Percentiles rank a stretch among this genome's conserved stretches.
Evolutionary conservation across 2,329 filamentous ascomycete species (phyloP).

Genomic region (Phialocephala sp.): DNA sequence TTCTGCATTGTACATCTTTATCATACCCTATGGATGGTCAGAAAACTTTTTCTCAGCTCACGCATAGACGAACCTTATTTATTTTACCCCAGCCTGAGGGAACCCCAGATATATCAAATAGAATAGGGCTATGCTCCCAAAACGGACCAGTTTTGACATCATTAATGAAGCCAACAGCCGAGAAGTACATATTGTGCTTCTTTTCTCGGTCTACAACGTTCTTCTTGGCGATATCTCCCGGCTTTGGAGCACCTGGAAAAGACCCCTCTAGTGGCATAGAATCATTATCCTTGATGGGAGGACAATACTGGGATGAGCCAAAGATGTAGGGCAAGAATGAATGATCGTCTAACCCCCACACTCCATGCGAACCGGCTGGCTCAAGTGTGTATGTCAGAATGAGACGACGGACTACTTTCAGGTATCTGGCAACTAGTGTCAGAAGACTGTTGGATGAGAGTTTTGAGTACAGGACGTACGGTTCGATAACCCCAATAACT

Average conservation of each 20-base stretch:
- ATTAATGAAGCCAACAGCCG: slow-evolving; percentile 94
- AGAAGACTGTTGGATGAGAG: slow-evolving; percentile 15
- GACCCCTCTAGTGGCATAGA: slow-evolving; percentile 81
- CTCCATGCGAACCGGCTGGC: slow-evolving; percentile 93
- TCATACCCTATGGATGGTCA: slow-evolving; percentile 73
- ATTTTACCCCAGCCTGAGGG: slow-evolving; percentile 97
- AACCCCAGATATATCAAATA: slow-evolving; percentile 94
- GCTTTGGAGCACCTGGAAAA: slow-evolving; percentile 71
- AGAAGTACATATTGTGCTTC: slow-evolving; percentile 84
- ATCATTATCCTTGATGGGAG: slow-evolving; percentile 69
- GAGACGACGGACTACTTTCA: slow-evolving; percentile 79
- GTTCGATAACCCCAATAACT: slow-evolving; percentile 81
- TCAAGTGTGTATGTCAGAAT: slow-evolving; percentile 93
- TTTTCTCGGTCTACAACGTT: slow-evolving; percentile 70
- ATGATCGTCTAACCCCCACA: slow-evolving; percentile 99
- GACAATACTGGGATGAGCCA: slow-evolving; percentile 86
- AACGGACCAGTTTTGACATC: slow-evolving; percentile 97
- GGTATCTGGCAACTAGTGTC: slow-evolving; percentile 60
- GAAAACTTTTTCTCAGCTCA: background rate
- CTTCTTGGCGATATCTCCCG: slow-evolving; percentile 69
- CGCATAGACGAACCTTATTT: slow-evolving; percentile 68
- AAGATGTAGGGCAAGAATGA: slow-evolving; percentile 94
- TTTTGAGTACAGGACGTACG: slow-evolving; percentile 57
- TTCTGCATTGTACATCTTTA: slow-evolving; percentile 99
- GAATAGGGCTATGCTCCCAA: slow-evolving; percentile 93